Percentiles rank a stretch among this genome's conserved stretches.
These are phyloP conservation scores for Malassezia vespertilionis DNA, from an alignment of 1,284 basidiomycete genomes.

Conservation along the genomic window DNA sequence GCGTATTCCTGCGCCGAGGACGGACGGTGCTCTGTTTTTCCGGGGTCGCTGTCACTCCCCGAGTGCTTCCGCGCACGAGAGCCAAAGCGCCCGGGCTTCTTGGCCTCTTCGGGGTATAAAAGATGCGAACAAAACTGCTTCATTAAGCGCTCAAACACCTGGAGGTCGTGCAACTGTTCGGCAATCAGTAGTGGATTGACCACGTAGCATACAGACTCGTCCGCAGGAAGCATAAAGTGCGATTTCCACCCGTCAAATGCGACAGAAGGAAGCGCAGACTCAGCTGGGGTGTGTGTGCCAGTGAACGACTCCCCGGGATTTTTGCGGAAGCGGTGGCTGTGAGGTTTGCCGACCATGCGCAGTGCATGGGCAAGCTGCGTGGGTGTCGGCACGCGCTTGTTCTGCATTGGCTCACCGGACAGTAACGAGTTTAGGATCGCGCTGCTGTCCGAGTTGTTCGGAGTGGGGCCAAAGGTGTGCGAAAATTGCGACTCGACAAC, in stretches of 20 bases:
- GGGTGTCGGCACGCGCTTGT: constrained; percentile 12
- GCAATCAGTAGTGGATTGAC: constrained; percentile 30
- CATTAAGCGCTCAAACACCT: constrained; percentile 41
- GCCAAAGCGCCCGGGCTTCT: background rate
- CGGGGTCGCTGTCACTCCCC: constrained; percentile 1
- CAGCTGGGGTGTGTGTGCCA: constrained; percentile 4
- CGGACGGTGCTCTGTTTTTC: too few relatives aligned
- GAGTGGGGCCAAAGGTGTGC: constrained; percentile 9
- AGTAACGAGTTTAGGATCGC: constrained; percentile 10
- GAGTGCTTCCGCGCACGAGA: background rate
- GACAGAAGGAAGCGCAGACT: background rate
- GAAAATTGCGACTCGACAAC: constrained; percentile 12
- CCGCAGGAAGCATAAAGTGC: constrained; percentile 4
- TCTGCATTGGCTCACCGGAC: background rate
- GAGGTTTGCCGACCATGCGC: constrained; percentile 5
- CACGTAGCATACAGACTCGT: constrained; percentile 9
- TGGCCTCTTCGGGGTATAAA: background rate
- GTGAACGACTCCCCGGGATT: constrained; percentile 1
- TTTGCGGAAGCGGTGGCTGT: background rate
- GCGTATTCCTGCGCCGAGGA: too few relatives aligned
- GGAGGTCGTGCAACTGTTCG: constrained; percentile 34
- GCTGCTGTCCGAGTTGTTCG: constrained; percentile 4
- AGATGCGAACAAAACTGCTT: constrained; percentile 34
- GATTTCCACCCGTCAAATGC: constrained; percentile 9
- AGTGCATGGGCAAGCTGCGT: constrained; percentile 12